Conservation (phyloP, 2,329 filamentous ascomycete species). For the Ceratocystis cacaofunesta region DNA sequence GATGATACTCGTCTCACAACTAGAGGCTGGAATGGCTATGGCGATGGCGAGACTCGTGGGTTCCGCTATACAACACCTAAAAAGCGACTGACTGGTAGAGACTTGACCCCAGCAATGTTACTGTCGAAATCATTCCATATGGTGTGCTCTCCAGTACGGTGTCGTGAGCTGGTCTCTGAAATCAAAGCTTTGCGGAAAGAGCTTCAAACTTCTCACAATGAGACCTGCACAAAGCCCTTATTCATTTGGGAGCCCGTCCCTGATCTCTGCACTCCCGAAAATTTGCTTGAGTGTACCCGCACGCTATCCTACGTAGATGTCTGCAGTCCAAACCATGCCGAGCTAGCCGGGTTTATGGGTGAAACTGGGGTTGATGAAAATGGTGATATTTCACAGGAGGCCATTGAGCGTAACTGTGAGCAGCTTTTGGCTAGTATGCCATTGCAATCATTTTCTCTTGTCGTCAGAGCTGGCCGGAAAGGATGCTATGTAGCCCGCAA, state of each 20-base stretch:
- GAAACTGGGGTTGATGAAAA: conserved; percentile 39
- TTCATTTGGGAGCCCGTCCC: conserved; percentile 96
- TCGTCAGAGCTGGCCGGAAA: conserved; percentile 55
- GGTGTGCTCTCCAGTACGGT: conserved; percentile 66
- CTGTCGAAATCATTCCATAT: conserved; percentile 70
- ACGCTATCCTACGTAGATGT: conserved; percentile 46
- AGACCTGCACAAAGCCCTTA: conserved; percentile 41
- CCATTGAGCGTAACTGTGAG: conserved; percentile 45
- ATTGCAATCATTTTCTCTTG: conserved; percentile 48
- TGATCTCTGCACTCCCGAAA: conserved; percentile 62
- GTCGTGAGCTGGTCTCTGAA: conserved; percentile 58
- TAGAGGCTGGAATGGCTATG: conserved; percentile 84
- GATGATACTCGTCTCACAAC: conserved; percentile 61
- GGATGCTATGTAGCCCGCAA: conserved; percentile 53
- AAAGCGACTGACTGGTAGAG: conserved; percentile 57
- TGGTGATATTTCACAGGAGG: conserved; percentile 36
- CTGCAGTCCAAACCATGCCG: conserved; percentile 69
- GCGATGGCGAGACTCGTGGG: conserved; percentile 50
- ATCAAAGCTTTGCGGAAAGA: conserved; percentile 45
- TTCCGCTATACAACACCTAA: conserved; percentile 87
- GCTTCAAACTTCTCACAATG: conserved; percentile 19
- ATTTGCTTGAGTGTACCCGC: conserved; percentile 50
- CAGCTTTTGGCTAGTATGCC: conserved; percentile 50
- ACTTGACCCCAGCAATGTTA: conserved; percentile 52
- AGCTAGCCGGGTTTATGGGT: conserved; percentile 77